These are phyloP conservation scores for Globisporangium paddicum DNA, from an alignment of 352 stramenopile species.

Conservation along the genomic window DNA sequence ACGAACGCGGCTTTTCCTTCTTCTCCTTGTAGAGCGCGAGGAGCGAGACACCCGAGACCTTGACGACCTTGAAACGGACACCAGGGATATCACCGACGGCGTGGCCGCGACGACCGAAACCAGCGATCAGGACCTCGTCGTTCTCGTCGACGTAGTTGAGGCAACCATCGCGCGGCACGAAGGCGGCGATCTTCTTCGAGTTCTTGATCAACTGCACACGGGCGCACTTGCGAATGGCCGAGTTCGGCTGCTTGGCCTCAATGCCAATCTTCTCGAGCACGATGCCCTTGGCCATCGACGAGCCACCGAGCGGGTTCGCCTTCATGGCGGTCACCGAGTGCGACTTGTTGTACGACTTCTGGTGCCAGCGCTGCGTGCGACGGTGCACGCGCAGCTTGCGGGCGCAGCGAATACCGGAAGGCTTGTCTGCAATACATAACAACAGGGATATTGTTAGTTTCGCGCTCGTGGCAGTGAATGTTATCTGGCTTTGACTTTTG, in stretches of 20 bases:
- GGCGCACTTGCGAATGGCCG: slow-evolving; percentile 99
- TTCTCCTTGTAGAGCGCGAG: slow-evolving; percentile 99
- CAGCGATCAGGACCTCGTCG: slow-evolving; percentile 99
- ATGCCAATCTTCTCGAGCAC: slow-evolving; percentile 99
- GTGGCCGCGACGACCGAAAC: slow-evolving; percentile 99
- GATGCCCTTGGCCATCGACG: slow-evolving; percentile 99
- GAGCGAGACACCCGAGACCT: slow-evolving; percentile 98
- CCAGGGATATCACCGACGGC: slow-evolving; percentile 99
- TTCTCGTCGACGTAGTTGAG: slow-evolving; percentile 99
- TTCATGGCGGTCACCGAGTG: slow-evolving; percentile 99
- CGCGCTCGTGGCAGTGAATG: not conserved
- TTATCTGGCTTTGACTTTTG: no score
- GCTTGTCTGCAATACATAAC: slow-evolving; percentile 92
- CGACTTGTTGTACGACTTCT: slow-evolving; percentile 99
- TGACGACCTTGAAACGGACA: slow-evolving; percentile 99
- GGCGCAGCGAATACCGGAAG: slow-evolving; percentile 97
- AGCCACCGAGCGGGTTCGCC: slow-evolving; percentile 99
- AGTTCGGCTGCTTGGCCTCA: slow-evolving; percentile 99
- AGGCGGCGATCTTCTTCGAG: slow-evolving; percentile 99
- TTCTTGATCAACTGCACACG: slow-evolving; percentile 99
- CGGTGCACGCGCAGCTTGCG: slow-evolving; percentile 99
- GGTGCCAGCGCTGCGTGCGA: slow-evolving; percentile 96
- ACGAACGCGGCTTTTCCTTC: slow-evolving; percentile 99
- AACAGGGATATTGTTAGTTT: not conserved
- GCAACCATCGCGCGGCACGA: slow-evolving; percentile 99